Evolutionary conservation across 441 rosid genomes (phyloP), one percentile per base, ranked within the genome.

Genomic region (Mallotus repandus): DNA sequence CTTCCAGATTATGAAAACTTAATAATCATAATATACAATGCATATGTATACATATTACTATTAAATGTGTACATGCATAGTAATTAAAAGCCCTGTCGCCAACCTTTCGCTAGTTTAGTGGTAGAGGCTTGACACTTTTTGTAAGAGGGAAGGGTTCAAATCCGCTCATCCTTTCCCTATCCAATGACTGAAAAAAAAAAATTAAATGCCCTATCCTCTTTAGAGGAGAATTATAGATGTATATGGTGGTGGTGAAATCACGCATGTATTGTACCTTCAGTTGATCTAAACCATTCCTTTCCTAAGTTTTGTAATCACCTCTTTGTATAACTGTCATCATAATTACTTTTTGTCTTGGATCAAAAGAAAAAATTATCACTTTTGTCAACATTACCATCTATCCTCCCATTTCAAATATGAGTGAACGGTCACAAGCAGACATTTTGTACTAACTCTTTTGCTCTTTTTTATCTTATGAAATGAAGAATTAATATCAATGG

Each of bases 331-430:
- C 68, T 63, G 65, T 43, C 70, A 25, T 65, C 21, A 71, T 77
- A 16, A 74, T 71, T 63, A 57, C 76, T 12, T 73, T 71, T 74
- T 74, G 73, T 64, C 79, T 76, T 67, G 8, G 7, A 9, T 41
- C 63, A 50, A 5, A 54, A 57, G 64, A 21, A 6, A 67, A 41
- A 61, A 74, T 59, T 19, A 72, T 73, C 19, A 35, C 65, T 59
- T 74, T 43, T 74, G 73, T 68, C 77, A 55, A 63, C 46, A 41
- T 69, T 56, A 10, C 29, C 63, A 32, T 15, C 25, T 29, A 29
- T 29, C 32, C 32, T 2, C 63, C 63, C 16, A 66, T 41, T 67
- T 65, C 64, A 67, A 67, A 59, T 32, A 15, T 12, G 14, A 60
- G 15, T 55, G 32, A 29, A 29, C 32, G 32, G 32, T 29, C 32